phyloP scores from a whole-genome alignment of 345 rosid species.

The Balakata baccata region DNA sequence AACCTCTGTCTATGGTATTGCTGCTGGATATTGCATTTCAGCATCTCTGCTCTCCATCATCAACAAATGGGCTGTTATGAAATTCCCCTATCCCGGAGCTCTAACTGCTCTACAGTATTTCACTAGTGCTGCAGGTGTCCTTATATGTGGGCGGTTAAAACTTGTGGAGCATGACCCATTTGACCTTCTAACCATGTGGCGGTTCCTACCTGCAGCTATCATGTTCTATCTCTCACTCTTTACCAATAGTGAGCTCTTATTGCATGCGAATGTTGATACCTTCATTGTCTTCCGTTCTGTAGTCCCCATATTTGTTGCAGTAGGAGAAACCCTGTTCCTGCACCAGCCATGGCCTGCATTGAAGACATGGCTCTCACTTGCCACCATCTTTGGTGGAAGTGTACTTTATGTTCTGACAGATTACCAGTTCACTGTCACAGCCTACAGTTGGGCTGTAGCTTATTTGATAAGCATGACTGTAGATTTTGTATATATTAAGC shows the following conservation, averaged over 20 bases:
- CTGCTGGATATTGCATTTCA: constrained; percentile 86
- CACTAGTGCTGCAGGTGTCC: constrained; percentile 81
- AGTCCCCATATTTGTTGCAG: constrained; percentile 89
- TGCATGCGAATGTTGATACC: constrained; percentile 95
- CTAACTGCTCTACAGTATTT: constrained; percentile 90
- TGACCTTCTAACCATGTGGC: constrained; percentile 78
- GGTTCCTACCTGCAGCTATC: constrained; percentile 88
- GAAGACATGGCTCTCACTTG: constrained; percentile 76
- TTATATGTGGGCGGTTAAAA: constrained; percentile 53
- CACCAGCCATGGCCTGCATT: constrained; percentile 87
- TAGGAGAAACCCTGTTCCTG: constrained; percentile 81
- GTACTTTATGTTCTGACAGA: constrained; percentile 82
- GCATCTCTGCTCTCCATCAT: constrained; percentile 94
- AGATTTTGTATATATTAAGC: constrained; percentile 98
- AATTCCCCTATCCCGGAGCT: constrained; percentile 95
- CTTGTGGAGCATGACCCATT: constrained; percentile 67
- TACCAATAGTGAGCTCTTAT: constrained; percentile 94
- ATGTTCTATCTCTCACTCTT: constrained; percentile 89
- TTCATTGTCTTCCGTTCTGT: constrained; percentile 90
- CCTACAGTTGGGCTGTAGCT: constrained; percentile 88
- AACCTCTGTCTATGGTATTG: constrained; percentile 70
- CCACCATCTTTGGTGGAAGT: constrained; percentile 83
- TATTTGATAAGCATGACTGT: constrained; percentile 87
- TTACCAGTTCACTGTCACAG: constrained; percentile 75
- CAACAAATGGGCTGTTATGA: constrained; percentile 97